A percentile compares a stretch with the other conserved stretches of the same genome.
Evolutionary conservation across 495 filamentous ascomycete genomes (phyloP).

Genomic region (Endocarpon pusillum): DNA sequence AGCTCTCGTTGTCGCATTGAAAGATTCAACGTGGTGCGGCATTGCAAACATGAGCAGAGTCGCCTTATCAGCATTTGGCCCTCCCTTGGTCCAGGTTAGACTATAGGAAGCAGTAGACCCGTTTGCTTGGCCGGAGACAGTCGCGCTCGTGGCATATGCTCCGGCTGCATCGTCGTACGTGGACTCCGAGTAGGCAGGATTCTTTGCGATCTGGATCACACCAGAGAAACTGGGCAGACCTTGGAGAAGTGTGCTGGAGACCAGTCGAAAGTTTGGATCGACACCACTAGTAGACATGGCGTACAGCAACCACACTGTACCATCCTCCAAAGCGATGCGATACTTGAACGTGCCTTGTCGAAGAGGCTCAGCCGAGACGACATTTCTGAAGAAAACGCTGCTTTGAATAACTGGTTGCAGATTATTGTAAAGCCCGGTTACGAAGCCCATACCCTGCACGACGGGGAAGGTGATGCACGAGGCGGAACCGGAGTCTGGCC

Average conservation of each 20-base stretch:
- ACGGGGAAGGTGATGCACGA: conserved; percentile 59
- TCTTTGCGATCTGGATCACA: conserved; percentile 67
- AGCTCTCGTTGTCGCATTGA: conserved; percentile 38
- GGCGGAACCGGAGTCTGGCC: conserved; percentile 29
- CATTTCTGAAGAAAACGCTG: conserved; percentile 50
- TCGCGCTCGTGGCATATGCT: conserved; percentile 46
- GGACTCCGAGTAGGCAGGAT: conserved; percentile 40
- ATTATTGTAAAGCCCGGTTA: conserved; percentile 61
- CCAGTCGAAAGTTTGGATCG: conserved; percentile 30
- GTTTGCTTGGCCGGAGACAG: conserved; percentile 42
- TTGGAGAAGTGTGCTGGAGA: conserved; percentile 27
- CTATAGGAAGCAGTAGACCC: conserved; percentile 50
- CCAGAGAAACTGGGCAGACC: conserved; percentile 43
- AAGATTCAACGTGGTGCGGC: conserved; percentile 68
- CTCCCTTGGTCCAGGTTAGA: conserved; percentile 51
- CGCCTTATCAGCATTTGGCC: conserved; percentile 26
- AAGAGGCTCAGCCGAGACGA: conserved; percentile 39
- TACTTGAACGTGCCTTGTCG: conserved; percentile 62
- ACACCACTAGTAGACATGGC: conserved; percentile 34
- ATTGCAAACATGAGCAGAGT: conserved; percentile 72
- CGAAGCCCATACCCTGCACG: conserved; percentile 78
- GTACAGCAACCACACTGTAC: conserved; percentile 66
- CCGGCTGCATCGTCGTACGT: conserved; percentile 62
- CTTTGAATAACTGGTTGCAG: conserved; percentile 56
- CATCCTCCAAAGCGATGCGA: conserved; percentile 51